These are phyloP conservation scores for Boechera retrofracta DNA, from an alignment of 345 rosid species.

Conservation along the genomic window DNA sequence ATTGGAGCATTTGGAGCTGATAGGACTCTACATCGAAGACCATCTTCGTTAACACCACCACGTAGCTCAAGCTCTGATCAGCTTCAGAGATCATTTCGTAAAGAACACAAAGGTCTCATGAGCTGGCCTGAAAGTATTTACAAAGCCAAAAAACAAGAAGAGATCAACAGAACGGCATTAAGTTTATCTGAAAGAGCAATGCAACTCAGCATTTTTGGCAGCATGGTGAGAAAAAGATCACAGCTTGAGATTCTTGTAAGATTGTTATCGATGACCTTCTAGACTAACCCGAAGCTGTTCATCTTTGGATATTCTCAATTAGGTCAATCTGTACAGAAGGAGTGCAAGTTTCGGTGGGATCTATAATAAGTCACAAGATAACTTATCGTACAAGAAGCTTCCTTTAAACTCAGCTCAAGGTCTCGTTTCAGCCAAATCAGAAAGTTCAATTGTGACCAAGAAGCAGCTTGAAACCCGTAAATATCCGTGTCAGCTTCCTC, in stretches of 20 bases:
- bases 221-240: constrained; percentile 58
- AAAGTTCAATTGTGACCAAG: constrained; percentile 52
- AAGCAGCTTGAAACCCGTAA: constrained; percentile 45
- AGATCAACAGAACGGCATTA: constrained; percentile 35
- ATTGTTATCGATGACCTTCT: neutral
- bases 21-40: constrained; percentile 47
- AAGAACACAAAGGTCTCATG: constrained; percentile 62
- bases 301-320: constrained; percentile 2
- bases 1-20: constrained; percentile 61
- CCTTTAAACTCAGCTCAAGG: constrained; percentile 43
- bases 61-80: constrained; percentile 54
- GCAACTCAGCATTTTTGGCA: constrained; percentile 79
- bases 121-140: constrained; percentile 72
- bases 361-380: constrained; percentile 50
- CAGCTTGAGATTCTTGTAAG: neutral
- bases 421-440: constrained; percentile 58
- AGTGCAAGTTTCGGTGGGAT: constrained; percentile 50
- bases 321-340: constrained; percentile 59
- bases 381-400: constrained; percentile 48
- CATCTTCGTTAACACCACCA: constrained; percentile 54
- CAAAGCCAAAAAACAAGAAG: constrained; percentile 48
- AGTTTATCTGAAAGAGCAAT: constrained; percentile 80
- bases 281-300: constrained; percentile 7
- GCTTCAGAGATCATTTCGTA: constrained; percentile 54
- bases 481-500: constrained; percentile 6